Base-by-base conservation (phyloP, 2,329 filamentous ascomycete species). In the Beauveria asiatica region DNA sequence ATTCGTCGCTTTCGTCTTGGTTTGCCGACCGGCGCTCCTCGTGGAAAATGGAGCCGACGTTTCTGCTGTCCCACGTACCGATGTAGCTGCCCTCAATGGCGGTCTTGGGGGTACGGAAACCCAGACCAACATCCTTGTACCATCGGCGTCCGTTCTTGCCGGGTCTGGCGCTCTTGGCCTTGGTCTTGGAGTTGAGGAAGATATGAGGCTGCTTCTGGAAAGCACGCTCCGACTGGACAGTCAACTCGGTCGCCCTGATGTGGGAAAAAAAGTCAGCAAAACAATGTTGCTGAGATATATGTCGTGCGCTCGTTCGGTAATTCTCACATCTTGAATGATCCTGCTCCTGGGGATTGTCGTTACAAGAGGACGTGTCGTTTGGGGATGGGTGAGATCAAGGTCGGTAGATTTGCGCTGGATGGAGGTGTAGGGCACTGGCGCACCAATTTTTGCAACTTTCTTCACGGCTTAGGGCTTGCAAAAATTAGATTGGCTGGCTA, bases 131-230 rank as follows among this genome's bases (percentile, higher is more conserved):
- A 77, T 99, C 94, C 89, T 99, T 99, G 83, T 96, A 97, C 92
- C 79, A 82, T 92, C 92, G 88, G 81, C 90, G 89, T 73, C 90
- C 91, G 78, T 86, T 89, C 87, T 96, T 95, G 79, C 92, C 92
- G 73, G 88, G 88, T 78, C 87, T 88, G 79, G 83, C 82, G 78
- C 89, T 90, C 81, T 89, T 88, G 76, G 86, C 81, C 85, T 92
- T 91, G 79, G 83, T 82, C 89, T 99, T 99, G 77, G 88, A 84
- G 88, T 97, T 97, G 75, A 90, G 87, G 90, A 97, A 99, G 86
- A 99, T 96, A 83, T 99, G 94, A 80, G 94, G 94, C 87, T 99
- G 93, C 89, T 99, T 99, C 83, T 97, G 94, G 90, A 90, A 99
- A 86, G 94, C 94, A 84, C 94, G 93, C 89, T 99, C 94, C 79